Percentiles rank a stretch among this genome's conserved stretches.
Conservation (phyloP, 139 green algal genomes). For the Volvox africanus region DNA sequence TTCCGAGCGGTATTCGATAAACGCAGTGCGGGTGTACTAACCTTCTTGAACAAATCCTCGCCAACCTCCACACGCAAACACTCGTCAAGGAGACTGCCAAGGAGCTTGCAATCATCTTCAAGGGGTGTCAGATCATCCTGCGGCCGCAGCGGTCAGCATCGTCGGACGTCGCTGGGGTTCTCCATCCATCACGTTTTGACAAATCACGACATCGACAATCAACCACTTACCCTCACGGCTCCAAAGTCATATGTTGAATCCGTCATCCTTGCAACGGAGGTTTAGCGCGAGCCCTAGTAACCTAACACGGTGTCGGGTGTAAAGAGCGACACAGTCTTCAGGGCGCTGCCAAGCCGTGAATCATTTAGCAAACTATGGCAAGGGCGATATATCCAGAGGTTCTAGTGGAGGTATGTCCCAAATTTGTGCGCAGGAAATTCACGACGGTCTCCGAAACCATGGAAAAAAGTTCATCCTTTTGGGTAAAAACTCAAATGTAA, state of each 20-base stretch:
- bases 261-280: neutral
- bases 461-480: neutral
- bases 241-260: conserved; percentile 42
- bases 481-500: too few relatives aligned
- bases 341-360: neutral
- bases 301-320: neutral
- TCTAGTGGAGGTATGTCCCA: too few relatives aligned
- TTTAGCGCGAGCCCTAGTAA: neutral
- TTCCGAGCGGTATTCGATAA: too few relatives aligned
- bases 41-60: conserved; percentile 83
- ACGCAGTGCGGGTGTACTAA: conserved; percentile 25
- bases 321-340: neutral
- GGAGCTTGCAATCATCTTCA: conserved; percentile 91
- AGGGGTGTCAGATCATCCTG: conserved; percentile 71
- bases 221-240: neutral
- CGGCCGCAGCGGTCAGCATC: neutral
- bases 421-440: neutral
- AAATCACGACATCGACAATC: neutral
- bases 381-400: too few relatives aligned
- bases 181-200: neutral
- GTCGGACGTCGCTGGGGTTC: neutral
- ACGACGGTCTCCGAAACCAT: neutral
- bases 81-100: conserved; percentile 87
- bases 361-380: neutral
- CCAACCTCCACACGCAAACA: conserved; percentile 88